phyloP scores from a whole-genome alignment of 768 basidiomycete genomes.

The Gloeophyllum trabeum region DNA sequence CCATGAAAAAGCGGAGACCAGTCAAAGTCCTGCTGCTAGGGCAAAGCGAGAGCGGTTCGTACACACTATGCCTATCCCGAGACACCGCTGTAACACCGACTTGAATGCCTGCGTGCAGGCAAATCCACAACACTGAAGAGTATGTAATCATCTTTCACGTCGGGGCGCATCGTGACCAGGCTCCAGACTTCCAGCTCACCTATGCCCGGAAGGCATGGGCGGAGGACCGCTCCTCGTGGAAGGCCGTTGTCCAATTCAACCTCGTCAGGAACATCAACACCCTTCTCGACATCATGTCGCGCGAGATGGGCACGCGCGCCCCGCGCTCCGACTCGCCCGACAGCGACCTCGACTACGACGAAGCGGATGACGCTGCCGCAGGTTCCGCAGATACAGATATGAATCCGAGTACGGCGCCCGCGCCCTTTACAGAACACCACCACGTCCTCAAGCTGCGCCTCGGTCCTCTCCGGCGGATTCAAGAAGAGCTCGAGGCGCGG shows the following conservation, averaged over 20 bases:
- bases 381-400: too few relatives aligned
- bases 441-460: conserved; percentile 47
- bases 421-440: conserved; percentile 47
- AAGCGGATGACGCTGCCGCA: background rate
- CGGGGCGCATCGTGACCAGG: conserved; percentile 1
- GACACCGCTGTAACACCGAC: conserved; percentile 6
- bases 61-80: conserved; percentile 1
- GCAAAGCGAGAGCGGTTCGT: conserved; percentile 58
- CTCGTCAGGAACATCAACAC: conserved; percentile 63
- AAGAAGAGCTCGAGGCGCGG: conserved; percentile 44
- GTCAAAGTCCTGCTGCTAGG: conserved; percentile 70
- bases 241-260: conserved; percentile 68
- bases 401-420: background rate
- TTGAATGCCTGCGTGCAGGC: conserved; percentile 16
- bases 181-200: conserved; percentile 59
- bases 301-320: conserved; percentile 31
- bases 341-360: background rate
- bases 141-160: conserved; percentile 16
- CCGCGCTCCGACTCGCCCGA: conserved; percentile 1
- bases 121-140: conserved; percentile 78
- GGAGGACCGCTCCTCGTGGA: conserved; percentile 61
- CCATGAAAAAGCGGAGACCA: conserved; percentile 49
- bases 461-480: conserved; percentile 43
- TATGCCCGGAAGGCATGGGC: conserved; percentile 63
- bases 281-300: conserved; percentile 43